These are phyloP conservation scores for Paraconiothyrium brasiliense DNA, from an alignment of 2,329 filamentous ascomycete species.

Conservation along the genomic window DNA sequence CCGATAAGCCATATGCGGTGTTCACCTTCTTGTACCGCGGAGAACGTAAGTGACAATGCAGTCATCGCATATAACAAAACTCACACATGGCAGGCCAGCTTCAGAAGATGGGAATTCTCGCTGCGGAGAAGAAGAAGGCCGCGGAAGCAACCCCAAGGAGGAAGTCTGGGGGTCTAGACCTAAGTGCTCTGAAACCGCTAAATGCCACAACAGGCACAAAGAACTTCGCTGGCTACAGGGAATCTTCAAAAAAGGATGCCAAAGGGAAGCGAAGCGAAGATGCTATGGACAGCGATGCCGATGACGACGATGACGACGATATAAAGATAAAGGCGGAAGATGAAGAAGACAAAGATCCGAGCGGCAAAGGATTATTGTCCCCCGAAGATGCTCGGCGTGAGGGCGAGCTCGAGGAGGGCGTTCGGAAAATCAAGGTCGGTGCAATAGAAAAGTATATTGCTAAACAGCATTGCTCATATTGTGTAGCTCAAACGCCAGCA, in stretches of 20 bases:
- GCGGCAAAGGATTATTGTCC: conserved; percentile 63
- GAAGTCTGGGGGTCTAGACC: conserved; percentile 83
- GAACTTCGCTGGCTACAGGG: conserved; percentile 88
- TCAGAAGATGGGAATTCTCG: conserved; percentile 92
- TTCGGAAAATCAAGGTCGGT: conserved; percentile 81
- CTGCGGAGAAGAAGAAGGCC: conserved; percentile 69
- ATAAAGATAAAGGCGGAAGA: conserved; percentile 73
- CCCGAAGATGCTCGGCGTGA: conserved; percentile 77
- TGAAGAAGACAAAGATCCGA: conserved; percentile 65
- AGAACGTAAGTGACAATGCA: conserved; percentile 73
- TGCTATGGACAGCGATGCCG: conserved; percentile 79
- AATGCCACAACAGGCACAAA: conserved; percentile 83
- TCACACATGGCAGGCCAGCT: conserved; percentile 75
- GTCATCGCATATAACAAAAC: conserved; percentile 4
- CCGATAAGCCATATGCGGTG: conserved; percentile 93
- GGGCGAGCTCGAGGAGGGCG: conserved; percentile 80
- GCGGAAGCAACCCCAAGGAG: conserved; percentile 74
- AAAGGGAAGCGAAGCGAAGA: conserved; percentile 59
- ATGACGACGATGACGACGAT: conserved; percentile 73
- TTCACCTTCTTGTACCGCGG: conserved; percentile 99
- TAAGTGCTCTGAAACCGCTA: conserved; percentile 83
- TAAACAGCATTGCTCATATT: conserved; percentile 26
- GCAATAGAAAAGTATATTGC: background rate
- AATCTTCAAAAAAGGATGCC: conserved; percentile 66
- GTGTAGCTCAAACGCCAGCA: conserved; percentile 80